phyloP scores from a whole-genome alignment of 1,284 basidiomycete species.

The Ganoderma leucocontextum region DNA sequence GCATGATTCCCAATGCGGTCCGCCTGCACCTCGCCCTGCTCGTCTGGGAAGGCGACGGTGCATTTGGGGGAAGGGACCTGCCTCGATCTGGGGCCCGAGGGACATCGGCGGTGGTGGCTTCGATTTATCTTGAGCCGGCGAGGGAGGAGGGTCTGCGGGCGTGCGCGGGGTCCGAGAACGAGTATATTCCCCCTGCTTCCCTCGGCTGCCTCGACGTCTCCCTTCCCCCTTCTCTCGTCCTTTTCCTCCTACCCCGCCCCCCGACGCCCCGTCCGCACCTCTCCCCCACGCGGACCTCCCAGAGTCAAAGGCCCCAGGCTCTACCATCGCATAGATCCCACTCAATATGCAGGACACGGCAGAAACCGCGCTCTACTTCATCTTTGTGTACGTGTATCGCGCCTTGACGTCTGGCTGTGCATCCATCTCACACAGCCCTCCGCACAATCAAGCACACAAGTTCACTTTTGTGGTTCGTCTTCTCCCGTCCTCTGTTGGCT shows the following conservation, averaged over 20 bases:
- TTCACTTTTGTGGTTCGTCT: conserved; percentile 82
- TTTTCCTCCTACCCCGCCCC: conserved; percentile 12
- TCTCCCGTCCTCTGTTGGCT: conserved; percentile 5
- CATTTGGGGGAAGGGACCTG: conserved; percentile 3
- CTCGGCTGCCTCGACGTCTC: conserved; percentile 14
- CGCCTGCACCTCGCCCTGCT: neutral
- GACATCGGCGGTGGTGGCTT: conserved; percentile 18
- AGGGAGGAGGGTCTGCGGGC: neutral
- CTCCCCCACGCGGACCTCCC: conserved; percentile 5
- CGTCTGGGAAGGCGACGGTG: conserved; percentile 7
- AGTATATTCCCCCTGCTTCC: conserved; percentile 20
- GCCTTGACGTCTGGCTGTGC: conserved; percentile 33
- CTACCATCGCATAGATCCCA: conserved; percentile 2
- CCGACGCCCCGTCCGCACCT: conserved; percentile 16
- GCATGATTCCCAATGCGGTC: conserved; percentile 21
- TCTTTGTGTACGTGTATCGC: conserved; percentile 58
- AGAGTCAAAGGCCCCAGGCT: neutral
- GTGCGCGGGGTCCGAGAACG: conserved; percentile 1
- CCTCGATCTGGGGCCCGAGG: conserved; percentile 18
- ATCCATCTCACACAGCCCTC: conserved; percentile 22
- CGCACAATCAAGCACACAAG: conserved; percentile 60
- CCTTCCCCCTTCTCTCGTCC: conserved; percentile 13
- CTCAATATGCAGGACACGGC: conserved; percentile 47
- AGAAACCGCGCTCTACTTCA: conserved; percentile 55
- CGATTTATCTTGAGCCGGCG: conserved; percentile 25